phyloP scores from a whole-genome alignment of 805 yeast genomes.

The Zygotorulaspora chibaensis region DNA sequence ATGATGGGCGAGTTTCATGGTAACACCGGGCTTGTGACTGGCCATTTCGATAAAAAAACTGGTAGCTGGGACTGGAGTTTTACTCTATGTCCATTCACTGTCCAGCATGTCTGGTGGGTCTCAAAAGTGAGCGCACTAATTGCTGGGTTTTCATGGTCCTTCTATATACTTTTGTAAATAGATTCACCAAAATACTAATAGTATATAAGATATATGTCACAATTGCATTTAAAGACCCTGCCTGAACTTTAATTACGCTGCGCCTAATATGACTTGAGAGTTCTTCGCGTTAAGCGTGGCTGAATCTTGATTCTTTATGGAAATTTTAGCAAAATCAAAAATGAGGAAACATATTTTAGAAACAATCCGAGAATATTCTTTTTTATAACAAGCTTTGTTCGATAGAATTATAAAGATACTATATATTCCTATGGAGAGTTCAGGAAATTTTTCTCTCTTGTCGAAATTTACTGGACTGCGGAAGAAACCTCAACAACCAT shows the following conservation, averaged over 20 bases:
- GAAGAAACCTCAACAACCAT: slow-evolving; percentile 55
- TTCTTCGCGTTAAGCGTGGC: slow-evolving; percentile 1
- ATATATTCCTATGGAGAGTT: slow-evolving; percentile 7
- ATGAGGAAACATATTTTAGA: background rate
- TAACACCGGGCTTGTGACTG: slow-evolving; percentile 79
- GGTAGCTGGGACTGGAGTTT: slow-evolving; percentile 63
- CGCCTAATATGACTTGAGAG: background rate
- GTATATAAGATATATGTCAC: background rate
- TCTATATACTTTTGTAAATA: slow-evolving; percentile 14
- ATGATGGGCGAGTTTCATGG: slow-evolving; percentile 98
- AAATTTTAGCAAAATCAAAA: background rate
- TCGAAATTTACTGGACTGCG: slow-evolving; percentile 35
- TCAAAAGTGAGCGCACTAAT: slow-evolving; percentile 52
- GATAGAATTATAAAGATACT: background rate
- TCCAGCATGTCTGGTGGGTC: slow-evolving; percentile 97
- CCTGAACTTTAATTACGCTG: background rate
- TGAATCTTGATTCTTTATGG: background rate
- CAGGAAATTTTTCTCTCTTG: slow-evolving; percentile 13
- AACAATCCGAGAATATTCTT: background rate
- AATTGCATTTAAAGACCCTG: background rate
- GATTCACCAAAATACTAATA: background rate
- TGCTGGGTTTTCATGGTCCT: slow-evolving; percentile 39
- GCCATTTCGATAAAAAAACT: slow-evolving; percentile 46
- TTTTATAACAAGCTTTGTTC: background rate
- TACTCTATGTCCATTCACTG: slow-evolving; percentile 70